phyloP scores from a whole-genome alignment of 2,329 filamentous ascomycete genomes.

The Scolecobasidium constrictum region DNA sequence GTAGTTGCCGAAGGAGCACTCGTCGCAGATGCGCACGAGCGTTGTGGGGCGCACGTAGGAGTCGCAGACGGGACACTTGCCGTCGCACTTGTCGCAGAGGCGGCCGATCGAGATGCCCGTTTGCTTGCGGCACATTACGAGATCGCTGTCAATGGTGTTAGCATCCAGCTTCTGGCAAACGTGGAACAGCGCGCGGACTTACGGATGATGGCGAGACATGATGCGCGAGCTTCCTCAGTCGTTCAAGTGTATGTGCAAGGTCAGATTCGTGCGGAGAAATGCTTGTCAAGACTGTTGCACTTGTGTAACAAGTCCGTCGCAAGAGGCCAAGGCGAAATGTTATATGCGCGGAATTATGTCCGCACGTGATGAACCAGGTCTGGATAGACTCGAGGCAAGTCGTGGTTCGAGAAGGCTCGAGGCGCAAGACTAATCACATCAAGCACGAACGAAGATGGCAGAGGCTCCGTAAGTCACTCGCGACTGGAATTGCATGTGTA shows the following conservation, averaged over 20 bases:
- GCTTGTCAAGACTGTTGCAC: no score
- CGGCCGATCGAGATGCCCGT: conserved; percentile 95
- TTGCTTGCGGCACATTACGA: conserved; percentile 99
- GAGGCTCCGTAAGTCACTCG: conserved; percentile 10
- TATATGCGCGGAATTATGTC: no score
- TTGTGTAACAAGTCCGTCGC: no score
- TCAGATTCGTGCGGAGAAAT: no score
- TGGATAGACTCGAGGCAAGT: no score
- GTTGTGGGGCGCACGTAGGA: conserved; percentile 97
- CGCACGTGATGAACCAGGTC: not conserved
- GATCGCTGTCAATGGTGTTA: conserved; percentile 50
- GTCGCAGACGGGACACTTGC: conserved; percentile 98
- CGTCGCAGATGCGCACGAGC: conserved; percentile 95
- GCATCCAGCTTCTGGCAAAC: conserved; percentile 6
- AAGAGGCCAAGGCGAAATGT: no score
- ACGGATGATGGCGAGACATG: conserved; percentile 94
- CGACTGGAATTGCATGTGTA: not conserved
- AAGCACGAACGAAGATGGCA: no score
- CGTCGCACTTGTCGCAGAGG: conserved; percentile 99
- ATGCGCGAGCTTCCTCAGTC: no score
- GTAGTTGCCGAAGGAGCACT: conserved; percentile 99
- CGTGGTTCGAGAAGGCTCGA: not conserved
- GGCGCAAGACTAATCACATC: no score
- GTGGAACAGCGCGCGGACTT: conserved; percentile 27
- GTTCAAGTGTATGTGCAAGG: no score